These are phyloP conservation scores for Colletotrichum sp. DNA, from an alignment of 2,329 filamentous ascomycete genomes.

Conservation along the genomic window DNA sequence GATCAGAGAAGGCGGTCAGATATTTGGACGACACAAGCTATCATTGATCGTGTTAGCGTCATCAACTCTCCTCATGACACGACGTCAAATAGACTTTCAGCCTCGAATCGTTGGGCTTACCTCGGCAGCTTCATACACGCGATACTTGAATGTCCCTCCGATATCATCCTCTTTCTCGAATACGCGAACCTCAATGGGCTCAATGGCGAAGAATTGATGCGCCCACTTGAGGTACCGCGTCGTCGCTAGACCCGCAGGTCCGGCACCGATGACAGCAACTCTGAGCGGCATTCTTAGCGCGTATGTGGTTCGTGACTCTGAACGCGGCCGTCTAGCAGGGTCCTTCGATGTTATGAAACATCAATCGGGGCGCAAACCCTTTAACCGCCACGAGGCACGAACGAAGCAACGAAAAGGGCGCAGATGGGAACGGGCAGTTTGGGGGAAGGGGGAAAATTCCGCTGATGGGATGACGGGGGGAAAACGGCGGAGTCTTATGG, in stretches of 20 bases:
- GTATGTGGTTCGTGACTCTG: background rate
- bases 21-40: slow-evolving; percentile 52
- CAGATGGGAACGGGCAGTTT: background rate
- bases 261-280: slow-evolving; percentile 49
- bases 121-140: slow-evolving; percentile 53
- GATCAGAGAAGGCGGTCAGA: slow-evolving; percentile 55
- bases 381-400: background rate
- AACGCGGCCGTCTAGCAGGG: background rate
- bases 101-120: background rate
- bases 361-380: background rate
- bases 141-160: slow-evolving; percentile 52
- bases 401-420: background rate
- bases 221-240: slow-evolving; percentile 45
- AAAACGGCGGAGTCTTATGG: slow-evolving; percentile 10
- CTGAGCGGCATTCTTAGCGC: slow-evolving; percentile 10
- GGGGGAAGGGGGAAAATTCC: background rate
- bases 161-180: slow-evolving; percentile 50
- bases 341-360: slow-evolving; percentile 6
- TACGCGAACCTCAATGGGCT: slow-evolving; percentile 44
- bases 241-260: slow-evolving; percentile 47
- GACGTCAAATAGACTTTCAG: background rate
- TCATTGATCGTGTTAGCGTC: background rate
- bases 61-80: background rate
- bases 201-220: slow-evolving; percentile 40
- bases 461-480: slow-evolving; percentile 5